Base-by-base conservation (phyloP, 768 basidiomycete genomes). In the Suillus fuscotomentosus region DNA sequence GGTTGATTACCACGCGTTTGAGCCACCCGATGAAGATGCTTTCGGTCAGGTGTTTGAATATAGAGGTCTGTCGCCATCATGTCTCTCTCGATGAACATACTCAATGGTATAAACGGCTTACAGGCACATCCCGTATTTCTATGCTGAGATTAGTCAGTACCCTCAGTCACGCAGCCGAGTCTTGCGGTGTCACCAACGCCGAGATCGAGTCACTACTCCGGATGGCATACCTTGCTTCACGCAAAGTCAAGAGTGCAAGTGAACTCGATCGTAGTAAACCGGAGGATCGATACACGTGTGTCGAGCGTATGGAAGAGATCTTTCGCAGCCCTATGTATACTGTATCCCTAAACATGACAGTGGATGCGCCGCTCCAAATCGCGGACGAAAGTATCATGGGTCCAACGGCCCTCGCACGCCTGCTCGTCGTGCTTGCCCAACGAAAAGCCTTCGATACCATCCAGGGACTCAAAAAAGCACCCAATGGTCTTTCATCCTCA, bases 361-460 rank as follows among this genome's bases (percentile, higher is more conserved):
- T 24, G 14, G 72, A 76, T 10, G 62, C 67, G 1, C 63, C 70
- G 2, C 34, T 61, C 5, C 70, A 71, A 24, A 67, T 75, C 8
- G 68, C 71, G 2, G 66, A 68, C 5, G 75, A 75, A 63, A 38
- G 62, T 15, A 62, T 71, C 9, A 61, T 72, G 17, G 77, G 75
- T 15, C 75, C 76, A 1, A 73, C 64, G 11, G 69, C 68, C 14
- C 67, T 75, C 27, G 61, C 71, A 15, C 72, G 76, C 5, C 65
- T 78, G 5, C 67, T 77, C 17, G 71, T 71, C 6, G 51, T 75
- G 10, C 71, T 78, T 5, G 72, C 75, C 9, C 63, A 74, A 60
- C 72, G 73, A 22, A 70, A 68, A 39, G 43, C 72, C 20, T 66
- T 78, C 1, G 68, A 66, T 9, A 62, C 66, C 8, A 66, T 66